Percentiles rank a stretch among this genome's conserved stretches.
Conservation (phyloP, 2,329 filamentous ascomycete genomes). For the Gremmenia infestans region DNA sequence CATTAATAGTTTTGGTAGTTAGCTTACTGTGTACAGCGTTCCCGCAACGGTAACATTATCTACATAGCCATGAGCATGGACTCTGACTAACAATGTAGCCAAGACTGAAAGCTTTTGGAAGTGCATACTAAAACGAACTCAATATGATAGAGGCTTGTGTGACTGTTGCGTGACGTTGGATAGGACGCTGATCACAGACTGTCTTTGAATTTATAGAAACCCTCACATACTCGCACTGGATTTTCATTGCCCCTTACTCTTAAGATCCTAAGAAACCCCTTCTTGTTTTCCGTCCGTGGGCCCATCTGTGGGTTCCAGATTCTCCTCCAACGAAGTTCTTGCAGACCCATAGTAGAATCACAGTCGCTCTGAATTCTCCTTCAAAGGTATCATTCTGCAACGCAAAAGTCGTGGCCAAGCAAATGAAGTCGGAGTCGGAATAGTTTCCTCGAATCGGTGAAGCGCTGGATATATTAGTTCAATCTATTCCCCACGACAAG, state of each 20-base stretch:
- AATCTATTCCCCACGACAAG: not conserved
- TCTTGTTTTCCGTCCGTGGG: not conserved
- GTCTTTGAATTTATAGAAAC: not conserved
- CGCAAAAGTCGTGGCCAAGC: not conserved
- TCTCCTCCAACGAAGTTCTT: not conserved
- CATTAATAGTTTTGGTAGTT: not conserved
- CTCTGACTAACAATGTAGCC: constrained; percentile 9
- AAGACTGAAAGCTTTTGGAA: constrained; percentile 9
- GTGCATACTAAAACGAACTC: constrained; percentile 1
- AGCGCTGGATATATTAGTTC: not conserved
- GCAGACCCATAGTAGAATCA: not conserved
- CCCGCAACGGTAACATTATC: constrained; percentile 25
- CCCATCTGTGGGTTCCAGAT: not conserved
- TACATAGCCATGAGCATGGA: constrained; percentile 19
- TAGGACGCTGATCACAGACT: no score
- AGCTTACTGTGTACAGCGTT: constrained; percentile 23
- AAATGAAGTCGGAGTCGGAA: not conserved
- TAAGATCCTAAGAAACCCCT: not conserved
- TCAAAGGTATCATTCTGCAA: not conserved
- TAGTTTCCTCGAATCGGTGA: not conserved
- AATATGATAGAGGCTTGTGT: not conserved
- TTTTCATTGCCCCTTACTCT: not conserved
- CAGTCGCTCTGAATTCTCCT: not conserved
- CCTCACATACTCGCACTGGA: no score
- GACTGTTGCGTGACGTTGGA: not conserved